Base-by-base conservation (phyloP, 495 filamentous ascomycete species). In the Daldinia concentrica region DNA sequence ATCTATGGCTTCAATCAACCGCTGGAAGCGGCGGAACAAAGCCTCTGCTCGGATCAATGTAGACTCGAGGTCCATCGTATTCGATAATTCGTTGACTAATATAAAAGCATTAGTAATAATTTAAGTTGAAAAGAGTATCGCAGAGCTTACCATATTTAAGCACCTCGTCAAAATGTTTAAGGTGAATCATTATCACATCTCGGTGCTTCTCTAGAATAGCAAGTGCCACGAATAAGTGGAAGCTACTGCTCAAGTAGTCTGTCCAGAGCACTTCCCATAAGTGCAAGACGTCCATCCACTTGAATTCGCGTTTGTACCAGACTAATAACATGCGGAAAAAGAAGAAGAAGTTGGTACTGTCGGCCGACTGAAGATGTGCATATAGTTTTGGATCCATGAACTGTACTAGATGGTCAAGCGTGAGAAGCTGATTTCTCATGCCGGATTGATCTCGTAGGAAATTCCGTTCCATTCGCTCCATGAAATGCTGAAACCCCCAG, bases 261-360 rank as follows among this genome's bases (percentile, higher is more conserved):
- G 96, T 98, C 96, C 95, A 98, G 2, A 99, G 83, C 2, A 86
- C 85, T 80, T 99, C 95, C 94, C 95, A 99, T 7, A 99, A 84
- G 22, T 91, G 89, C 32, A 98, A 82, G 30, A 97, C 87, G 75
- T 98, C 93, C 41, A 83, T 76, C 92, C 93, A 98, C 73, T 88
- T 85, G 74, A 98, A 99, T 80, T 99, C 95, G 4, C 95, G 91
- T 82, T 99, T 98, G 80, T 94, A 99, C 95, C 95, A 98, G 19
- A 99, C 95, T 0, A 99, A 84, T 26, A 99, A 83, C 94, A 98
- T 98, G 26, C 95, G 90, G 86, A 98, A 99, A 85, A 98, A 98
- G 84, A 99, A 99, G 80, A 99, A 99, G 81, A 98, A 99, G 79
- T 99, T 98, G 19, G 95, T 98, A 73, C 90, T 93, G 68, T 98